phyloP scores from a whole-genome alignment of 768 basidiomycete genomes.

The Tylopilus vinaceipallidus region DNA sequence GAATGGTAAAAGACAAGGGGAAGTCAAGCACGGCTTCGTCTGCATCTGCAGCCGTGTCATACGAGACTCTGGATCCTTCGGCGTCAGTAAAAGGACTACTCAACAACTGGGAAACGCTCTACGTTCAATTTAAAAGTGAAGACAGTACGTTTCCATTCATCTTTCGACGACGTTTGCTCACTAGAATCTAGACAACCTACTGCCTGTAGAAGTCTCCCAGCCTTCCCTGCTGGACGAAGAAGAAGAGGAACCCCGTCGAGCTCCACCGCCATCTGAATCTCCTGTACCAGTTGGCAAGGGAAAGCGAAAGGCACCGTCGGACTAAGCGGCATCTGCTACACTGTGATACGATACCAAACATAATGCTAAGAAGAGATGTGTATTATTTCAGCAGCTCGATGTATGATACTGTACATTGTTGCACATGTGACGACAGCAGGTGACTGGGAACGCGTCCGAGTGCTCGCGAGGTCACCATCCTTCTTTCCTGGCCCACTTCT shows the following conservation, averaged over 20 bases:
- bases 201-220: slow-evolving; percentile 57
- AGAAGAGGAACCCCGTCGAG: slow-evolving; percentile 41
- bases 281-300: slow-evolving; percentile 42
- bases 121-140: slow-evolving; percentile 62
- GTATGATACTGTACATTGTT: slow-evolving; percentile 17
- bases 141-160: slow-evolving; percentile 41
- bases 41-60: slow-evolving; percentile 28
- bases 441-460: neutral
- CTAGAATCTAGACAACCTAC: slow-evolving; percentile 45
- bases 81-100: slow-evolving; percentile 49
- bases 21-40: slow-evolving; percentile 35
- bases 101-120: slow-evolving; percentile 65
- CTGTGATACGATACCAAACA: neutral
- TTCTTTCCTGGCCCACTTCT: slow-evolving; percentile 44
- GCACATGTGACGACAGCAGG: neutral
- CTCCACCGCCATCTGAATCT: slow-evolving; percentile 30
- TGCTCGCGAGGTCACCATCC: neutral
- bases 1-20: slow-evolving; percentile 50
- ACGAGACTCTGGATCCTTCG: slow-evolving; percentile 47
- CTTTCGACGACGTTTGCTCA: neutral
- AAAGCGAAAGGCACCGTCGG: slow-evolving; percentile 56
- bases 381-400: slow-evolving; percentile 10
- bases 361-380: neutral
- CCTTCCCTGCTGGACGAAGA: slow-evolving; percentile 64
- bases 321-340: slow-evolving; percentile 7